Evolutionary conservation across 2,329 filamentous ascomycete genomes (phyloP), one percentile per base, ranked within the genome.

Genomic region (Pseudocercospora musae): DNA sequence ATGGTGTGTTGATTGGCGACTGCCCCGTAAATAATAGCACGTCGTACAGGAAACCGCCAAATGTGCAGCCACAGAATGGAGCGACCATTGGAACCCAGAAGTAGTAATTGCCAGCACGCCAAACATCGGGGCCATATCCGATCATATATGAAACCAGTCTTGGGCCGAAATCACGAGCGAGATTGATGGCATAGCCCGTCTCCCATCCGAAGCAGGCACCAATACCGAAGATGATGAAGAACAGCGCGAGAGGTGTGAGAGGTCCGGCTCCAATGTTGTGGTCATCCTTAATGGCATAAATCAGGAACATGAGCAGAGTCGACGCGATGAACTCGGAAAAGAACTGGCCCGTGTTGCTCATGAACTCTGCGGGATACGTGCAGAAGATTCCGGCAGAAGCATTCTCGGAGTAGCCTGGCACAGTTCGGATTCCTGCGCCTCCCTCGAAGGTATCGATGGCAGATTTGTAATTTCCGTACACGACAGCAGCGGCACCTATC

Each of bases 81-180:
- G 87, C 82, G 3, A 92, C 85, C 80, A 92, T 89, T 0, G 89
- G 89, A 20, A 91, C 84, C 88, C 87, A 91, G 72, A 91, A 91
- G 71, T 90, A 92, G 71, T 90, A 89, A 11, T 81, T 81, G 1
- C 88, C 87, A 0, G 86, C 84, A 9, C 80, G 82, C 85, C 87
- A 91, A 0, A 91, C 88, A 55, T 87, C 82, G 54, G 74, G 74
- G 0, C 87, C 87, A 71, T 92, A 91, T 1, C 89, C 89, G 58
- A 91, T 69, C 71, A 87, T 84, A 71, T 86, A 88, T 0, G 85
- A 84, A 65, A 89, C 84, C 48, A 91, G 74, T 10, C 89, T 80
- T 9, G 88, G 88, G 0, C 87, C 87, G 71, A 91, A 89, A 66
- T 92, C 89, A 74, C 89, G 82, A 37, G 88, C 89, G 46, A 90